Percentiles rank a stretch among this genome's conserved stretches.
phyloP scores from a whole-genome alignment of 495 filamentous ascomycete species.

The Podospora anserina region DNA sequence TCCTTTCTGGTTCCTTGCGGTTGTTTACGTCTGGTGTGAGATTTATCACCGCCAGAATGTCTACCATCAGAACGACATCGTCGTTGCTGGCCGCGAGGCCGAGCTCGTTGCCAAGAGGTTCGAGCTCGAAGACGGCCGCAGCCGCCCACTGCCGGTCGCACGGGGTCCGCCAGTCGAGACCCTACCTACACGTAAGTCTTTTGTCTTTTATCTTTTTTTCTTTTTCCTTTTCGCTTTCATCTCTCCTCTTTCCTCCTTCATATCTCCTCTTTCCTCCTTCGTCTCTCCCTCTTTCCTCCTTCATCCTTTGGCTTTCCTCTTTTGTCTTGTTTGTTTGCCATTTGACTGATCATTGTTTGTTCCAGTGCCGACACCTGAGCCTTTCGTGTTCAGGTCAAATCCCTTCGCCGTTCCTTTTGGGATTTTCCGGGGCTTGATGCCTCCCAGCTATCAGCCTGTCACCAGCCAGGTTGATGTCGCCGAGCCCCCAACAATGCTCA shows the following conservation, averaged over 20 bases:
- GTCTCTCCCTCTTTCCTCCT: too few species aligned
- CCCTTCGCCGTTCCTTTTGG: neutral
- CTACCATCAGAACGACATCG: neutral
- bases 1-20: neutral
- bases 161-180: neutral
- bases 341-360: neutral
- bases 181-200: neutral
- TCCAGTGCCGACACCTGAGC: neutral
- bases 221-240: neutral
- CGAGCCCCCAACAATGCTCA: neutral
- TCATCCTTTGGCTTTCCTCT: neutral
- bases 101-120: neutral
- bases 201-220: neutral
- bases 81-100: neutral
- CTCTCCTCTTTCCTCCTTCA: too few species aligned
- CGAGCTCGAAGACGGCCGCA: neutral
- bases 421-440: neutral
- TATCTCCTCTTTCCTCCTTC: neutral
- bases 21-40: neutral
- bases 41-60: neutral
- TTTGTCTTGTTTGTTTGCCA: neutral
- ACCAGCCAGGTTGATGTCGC: neutral
- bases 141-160: neutral
- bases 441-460: neutral
- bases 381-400: neutral